These are phyloP conservation scores for Solanum chilense DNA, from an alignment of 257 asterid species.

Conservation along the genomic window DNA sequence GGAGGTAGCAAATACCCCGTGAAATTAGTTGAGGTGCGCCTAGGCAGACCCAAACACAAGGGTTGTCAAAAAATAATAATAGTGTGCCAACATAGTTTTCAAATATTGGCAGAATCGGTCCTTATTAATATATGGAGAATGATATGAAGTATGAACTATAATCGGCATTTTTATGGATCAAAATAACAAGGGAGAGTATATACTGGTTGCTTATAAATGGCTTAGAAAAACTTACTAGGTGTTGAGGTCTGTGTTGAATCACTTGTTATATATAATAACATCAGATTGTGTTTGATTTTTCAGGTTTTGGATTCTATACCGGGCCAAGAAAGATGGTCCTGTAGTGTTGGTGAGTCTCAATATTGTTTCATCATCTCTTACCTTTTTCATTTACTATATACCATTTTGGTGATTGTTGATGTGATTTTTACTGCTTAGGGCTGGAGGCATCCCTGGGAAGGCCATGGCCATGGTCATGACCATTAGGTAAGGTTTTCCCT, in stretches of 20 bases:
- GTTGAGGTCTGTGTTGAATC: neutral
- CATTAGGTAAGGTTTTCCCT: slow-evolving; percentile 34
- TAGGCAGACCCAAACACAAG: neutral
- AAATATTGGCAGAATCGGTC: neutral
- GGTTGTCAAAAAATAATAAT: neutral
- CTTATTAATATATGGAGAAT: neutral
- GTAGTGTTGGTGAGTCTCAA: slow-evolving; percentile 66
- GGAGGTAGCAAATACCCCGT: neutral
- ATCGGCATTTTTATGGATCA: neutral
- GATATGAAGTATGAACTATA: neutral
- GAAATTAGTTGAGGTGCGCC: neutral
- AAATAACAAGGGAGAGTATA: neutral
- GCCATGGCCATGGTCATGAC: slow-evolving; percentile 58
- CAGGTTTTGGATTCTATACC: slow-evolving; percentile 89
- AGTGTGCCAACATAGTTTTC: neutral
- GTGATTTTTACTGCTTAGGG: slow-evolving; percentile 40
- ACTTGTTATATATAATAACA: neutral
- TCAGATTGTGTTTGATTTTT: neutral
- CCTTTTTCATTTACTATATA: neutral
- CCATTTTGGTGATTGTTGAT: neutral
- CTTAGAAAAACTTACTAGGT: neutral
- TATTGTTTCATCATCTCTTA: neutral
- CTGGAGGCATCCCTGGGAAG: slow-evolving; percentile 97
- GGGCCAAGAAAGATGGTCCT: slow-evolving; percentile 92
- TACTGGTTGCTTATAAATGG: neutral